Conservation (phyloP, 345 rosid genomes). For the Kandelia obovata region DNA sequence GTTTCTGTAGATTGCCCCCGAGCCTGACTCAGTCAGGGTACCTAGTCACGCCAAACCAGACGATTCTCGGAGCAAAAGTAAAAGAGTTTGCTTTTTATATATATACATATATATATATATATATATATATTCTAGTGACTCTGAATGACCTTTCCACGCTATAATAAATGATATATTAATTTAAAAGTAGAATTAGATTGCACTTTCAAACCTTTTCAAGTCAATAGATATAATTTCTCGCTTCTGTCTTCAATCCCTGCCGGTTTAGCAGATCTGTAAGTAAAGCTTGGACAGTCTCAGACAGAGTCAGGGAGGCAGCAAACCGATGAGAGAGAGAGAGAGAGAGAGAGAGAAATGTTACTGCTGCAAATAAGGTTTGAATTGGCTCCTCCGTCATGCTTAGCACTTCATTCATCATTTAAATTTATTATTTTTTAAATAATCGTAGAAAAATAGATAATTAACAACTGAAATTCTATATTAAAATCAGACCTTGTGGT, state of each 20-base stretch:
- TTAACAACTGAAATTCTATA: background rate
- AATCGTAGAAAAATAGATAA: background rate
- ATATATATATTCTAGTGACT: no score
- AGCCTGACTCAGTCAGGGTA: constrained; percentile 20
- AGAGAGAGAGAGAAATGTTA: constrained; percentile 2
- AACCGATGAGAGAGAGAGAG: background rate
- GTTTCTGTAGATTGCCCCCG: constrained; percentile 17
- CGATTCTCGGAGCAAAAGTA: constrained; percentile 6
- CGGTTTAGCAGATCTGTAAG: constrained; percentile 23
- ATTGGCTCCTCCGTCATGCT: constrained; percentile 4
- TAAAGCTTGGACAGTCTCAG: constrained; percentile 14
- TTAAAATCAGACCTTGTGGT: background rate
- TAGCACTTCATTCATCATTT: background rate
- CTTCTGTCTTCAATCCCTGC: background rate
- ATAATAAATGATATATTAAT: constrained; percentile 9
- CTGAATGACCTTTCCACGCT: constrained; percentile 9
- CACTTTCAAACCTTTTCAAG: constrained; percentile 12
- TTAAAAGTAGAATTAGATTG: constrained; percentile 15
- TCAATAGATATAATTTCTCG: constrained; percentile 9
- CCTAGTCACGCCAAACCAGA: constrained; percentile 36
- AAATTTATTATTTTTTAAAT: background rate
- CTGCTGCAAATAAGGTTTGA: constrained; percentile 3
- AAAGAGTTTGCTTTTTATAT: background rate
- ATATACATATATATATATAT: no score
- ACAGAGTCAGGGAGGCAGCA: constrained; percentile 7